phyloP scores from a whole-genome alignment of 1,139 yeast genomes.

The Hyphopichia buzzinii region DNA sequence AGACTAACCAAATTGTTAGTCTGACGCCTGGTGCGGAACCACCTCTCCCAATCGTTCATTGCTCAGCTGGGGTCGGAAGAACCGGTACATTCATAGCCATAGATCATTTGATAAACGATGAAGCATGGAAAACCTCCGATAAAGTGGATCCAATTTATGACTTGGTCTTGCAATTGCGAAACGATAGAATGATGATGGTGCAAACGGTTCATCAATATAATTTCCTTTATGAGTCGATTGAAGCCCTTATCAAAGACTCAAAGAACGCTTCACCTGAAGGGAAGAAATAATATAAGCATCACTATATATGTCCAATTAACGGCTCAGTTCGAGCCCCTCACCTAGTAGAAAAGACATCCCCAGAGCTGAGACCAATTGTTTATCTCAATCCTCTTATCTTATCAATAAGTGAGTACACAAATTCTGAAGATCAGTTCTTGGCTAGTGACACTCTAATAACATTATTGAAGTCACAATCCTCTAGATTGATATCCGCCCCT shows the following conservation, averaged over 20 bases:
- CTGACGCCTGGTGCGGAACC: conserved; percentile 8
- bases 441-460: no score
- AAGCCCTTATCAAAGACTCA: not conserved
- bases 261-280: no score
- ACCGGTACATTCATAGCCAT: conserved; percentile 76
- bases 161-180: conserved; percentile 46
- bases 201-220: conserved; percentile 58
- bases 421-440: no score
- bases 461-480: no score
- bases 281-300: no score
- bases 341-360: no score
- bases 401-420: no score
- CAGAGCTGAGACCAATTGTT: no score
- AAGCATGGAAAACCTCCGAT: not conserved
- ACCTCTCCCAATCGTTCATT: conserved; percentile 55
- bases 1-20: conserved; percentile 5
- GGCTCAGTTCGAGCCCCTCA: no score
- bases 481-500: no score
- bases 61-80: conserved; percentile 86
- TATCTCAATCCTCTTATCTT: no score
- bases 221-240: conserved; percentile 40
- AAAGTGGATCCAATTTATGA: conserved; percentile 26
- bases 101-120: conserved; percentile 49
- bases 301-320: no score
- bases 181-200: conserved; percentile 64